Evolutionary conservation across 495 filamentous ascomycete genomes (phyloP).

Genomic region (Neurospora terricola): DNA sequence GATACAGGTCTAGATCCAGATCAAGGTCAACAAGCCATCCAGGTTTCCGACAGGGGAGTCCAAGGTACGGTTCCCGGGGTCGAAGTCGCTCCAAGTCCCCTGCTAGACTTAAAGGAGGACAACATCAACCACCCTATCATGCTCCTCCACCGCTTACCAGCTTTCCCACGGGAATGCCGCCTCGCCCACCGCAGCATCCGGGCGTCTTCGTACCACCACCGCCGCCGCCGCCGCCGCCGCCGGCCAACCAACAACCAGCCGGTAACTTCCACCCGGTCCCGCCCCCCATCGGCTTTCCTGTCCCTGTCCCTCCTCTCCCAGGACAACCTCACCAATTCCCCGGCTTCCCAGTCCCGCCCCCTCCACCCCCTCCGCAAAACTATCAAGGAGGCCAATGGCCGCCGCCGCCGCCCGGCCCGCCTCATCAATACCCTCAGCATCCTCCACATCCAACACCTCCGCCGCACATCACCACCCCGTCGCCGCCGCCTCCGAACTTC

Average conservation of each 20-base stretch:
- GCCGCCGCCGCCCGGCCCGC: not conserved
- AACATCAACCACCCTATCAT: not conserved
- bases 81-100: not conserved
- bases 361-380: not conserved
- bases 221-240: not conserved
- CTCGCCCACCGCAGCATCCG: not conserved
- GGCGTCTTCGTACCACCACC: not conserved
- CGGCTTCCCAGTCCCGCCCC: constrained; percentile 15
- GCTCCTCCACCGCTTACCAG: not conserved
- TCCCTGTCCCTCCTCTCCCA: constrained; percentile 10
- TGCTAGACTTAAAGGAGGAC: not conserved
- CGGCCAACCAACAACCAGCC: not conserved
- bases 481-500: not conserved
- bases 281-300: not conserved
- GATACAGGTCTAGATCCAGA: constrained; percentile 28
- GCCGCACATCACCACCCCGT: not conserved
- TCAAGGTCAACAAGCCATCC: constrained; percentile 26
- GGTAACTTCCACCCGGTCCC: not conserved
- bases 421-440: not conserved
- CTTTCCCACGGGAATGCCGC: not conserved
- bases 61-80: constrained; percentile 1
- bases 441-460: not conserved
- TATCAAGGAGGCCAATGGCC: not conserved
- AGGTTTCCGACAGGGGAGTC: constrained; percentile 16
- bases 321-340: constrained; percentile 18